Evolutionary conservation across 148 eudicot genomes (phyloP).

Genomic region (Polygonum aviculare): DNA sequence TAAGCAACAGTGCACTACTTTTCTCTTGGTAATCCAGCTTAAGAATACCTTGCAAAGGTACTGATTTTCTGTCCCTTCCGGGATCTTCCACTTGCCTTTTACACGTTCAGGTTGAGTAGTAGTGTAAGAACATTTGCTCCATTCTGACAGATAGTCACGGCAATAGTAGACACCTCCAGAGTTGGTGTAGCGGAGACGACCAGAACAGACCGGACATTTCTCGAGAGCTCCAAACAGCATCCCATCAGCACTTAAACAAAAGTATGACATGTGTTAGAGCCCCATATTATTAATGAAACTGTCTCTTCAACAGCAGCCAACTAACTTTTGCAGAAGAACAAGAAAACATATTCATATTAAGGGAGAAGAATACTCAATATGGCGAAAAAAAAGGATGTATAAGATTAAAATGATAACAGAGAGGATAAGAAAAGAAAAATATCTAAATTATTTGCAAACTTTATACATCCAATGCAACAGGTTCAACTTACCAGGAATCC

Average conservation of each 20-base stretch:
- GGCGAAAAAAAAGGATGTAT: neutral
- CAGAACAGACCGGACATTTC: conserved; percentile 67
- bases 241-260: conserved; percentile 75
- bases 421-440: neutral
- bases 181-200: conserved; percentile 38
- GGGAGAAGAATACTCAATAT: neutral
- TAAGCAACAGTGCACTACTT: neutral
- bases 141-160: conserved; percentile 71
- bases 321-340: neutral
- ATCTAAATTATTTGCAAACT: neutral
- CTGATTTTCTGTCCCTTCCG: conserved; percentile 60
- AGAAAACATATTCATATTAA: neutral
- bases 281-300: neutral
- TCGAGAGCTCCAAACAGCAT: conserved; percentile 85
- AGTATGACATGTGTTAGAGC: conserved; percentile 4
- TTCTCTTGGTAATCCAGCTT: neutral
- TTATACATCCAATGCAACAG: neutral
- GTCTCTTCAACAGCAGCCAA: neutral
- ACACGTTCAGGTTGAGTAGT: conserved; percentile 62
- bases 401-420: neutral
- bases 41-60: conserved; percentile 70
- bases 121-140: conserved; percentile 88
- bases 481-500: conserved; percentile 61
- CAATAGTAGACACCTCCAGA: conserved; percentile 75
- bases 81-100: conserved; percentile 89